phyloP scores from a whole-genome alignment of 2,329 filamentous ascomycete genomes.

The Amylocarpus encephaloides region DNA sequence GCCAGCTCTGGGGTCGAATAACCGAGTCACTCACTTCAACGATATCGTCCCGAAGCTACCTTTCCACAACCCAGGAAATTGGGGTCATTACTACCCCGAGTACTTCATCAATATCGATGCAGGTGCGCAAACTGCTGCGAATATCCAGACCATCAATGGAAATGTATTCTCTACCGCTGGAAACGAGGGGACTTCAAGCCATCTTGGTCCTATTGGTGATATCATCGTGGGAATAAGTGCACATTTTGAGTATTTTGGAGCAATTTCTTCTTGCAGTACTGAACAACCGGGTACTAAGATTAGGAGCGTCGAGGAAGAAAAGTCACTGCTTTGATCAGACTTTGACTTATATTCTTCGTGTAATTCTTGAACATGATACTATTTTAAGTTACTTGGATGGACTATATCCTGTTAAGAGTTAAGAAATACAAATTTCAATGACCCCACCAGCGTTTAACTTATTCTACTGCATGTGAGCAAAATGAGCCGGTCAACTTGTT shows the following conservation, averaged over 20 bases:
- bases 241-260: constrained; percentile 9
- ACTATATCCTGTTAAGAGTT: no score
- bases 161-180: constrained; percentile 12
- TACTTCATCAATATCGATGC: constrained; percentile 20
- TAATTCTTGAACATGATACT: not conserved
- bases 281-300: not conserved
- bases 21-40: constrained; percentile 58
- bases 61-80: constrained; percentile 31
- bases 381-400: no score
- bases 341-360: not conserved
- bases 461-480: no score
- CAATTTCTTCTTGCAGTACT: not conserved
- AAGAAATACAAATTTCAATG: no score
- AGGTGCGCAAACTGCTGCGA: constrained; percentile 7
- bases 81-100: constrained; percentile 22
- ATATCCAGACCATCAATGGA: constrained; percentile 3
- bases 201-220: not conserved
- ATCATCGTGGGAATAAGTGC: not conserved
- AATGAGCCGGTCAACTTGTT: no score
- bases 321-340: not conserved
- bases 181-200: constrained; percentile 7
- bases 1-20: constrained; percentile 36
- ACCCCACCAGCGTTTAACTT: no score
- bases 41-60: constrained; percentile 66
- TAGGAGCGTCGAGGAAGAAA: not conserved